These are phyloP conservation scores for Pueraria montana DNA, from an alignment of 306 rosid genomes.

Conservation along the genomic window DNA sequence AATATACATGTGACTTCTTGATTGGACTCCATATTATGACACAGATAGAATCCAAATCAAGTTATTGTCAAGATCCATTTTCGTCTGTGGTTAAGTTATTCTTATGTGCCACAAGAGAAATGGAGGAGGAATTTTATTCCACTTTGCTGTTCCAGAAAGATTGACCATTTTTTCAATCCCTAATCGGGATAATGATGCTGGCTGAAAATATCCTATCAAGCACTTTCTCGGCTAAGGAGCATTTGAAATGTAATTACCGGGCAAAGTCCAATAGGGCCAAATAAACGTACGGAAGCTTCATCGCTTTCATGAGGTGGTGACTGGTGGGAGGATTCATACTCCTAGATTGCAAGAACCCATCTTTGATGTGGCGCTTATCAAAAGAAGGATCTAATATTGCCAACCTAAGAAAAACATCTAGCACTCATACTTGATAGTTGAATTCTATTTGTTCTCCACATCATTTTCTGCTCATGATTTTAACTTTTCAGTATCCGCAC, in stretches of 20 bases:
- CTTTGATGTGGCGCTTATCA: slow-evolving; percentile 7
- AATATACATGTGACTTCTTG: not conserved
- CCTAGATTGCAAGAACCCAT: slow-evolving; percentile 24
- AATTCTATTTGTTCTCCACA: not conserved
- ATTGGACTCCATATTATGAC: slow-evolving; percentile 6
- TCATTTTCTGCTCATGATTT: not conserved
- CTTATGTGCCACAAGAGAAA: slow-evolving; percentile 26
- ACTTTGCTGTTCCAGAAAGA: slow-evolving; percentile 27
- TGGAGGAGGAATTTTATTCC: not conserved
- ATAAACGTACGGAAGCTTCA: slow-evolving; percentile 36
- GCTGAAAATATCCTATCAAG: not conserved
- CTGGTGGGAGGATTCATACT: slow-evolving; percentile 7
- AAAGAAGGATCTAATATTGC: slow-evolving; percentile 6
- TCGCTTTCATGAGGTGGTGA: not conserved
- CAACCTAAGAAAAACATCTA: slow-evolving; percentile 35
- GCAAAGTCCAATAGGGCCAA: slow-evolving; percentile 22
- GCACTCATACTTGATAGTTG: not conserved
- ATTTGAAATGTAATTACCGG: slow-evolving; percentile 18
- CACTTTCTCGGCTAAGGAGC: not conserved
- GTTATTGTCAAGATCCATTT: slow-evolving; percentile 29
- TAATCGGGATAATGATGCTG: not conserved
- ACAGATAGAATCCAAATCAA: slow-evolving; percentile 1
- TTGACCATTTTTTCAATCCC: slow-evolving; percentile 23
- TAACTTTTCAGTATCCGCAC: slow-evolving; percentile 10
- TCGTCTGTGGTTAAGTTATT: slow-evolving; percentile 12